These are phyloP conservation scores for Yamadazyma scolyti DNA, from an alignment of 805 yeast species.

Conservation along the genomic window DNA sequence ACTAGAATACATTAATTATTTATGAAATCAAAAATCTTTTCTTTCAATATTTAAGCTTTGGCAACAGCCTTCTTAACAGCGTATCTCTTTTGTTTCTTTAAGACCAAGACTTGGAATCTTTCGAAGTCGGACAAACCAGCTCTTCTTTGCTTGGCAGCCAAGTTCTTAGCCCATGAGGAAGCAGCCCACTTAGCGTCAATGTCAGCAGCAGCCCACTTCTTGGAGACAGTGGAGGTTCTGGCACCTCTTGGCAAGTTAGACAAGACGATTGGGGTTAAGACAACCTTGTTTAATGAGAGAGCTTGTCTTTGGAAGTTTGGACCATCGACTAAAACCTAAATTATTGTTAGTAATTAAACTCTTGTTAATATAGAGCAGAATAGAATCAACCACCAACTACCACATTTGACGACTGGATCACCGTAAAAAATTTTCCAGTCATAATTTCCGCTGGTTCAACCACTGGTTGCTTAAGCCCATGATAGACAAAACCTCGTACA, in stretches of 20 bases:
- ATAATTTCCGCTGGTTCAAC: too few species aligned
- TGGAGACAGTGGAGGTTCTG: slow-evolving; percentile 76
- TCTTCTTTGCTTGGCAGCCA: slow-evolving; percentile 93
- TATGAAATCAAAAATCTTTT: slow-evolving; percentile 11
- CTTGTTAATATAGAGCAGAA: slow-evolving; percentile 5
- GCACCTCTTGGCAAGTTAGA: slow-evolving; percentile 91
- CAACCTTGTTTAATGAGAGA: slow-evolving; percentile 78
- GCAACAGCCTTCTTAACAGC: slow-evolving; percentile 95
- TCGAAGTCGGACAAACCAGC: slow-evolving; percentile 92
- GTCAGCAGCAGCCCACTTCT: slow-evolving; percentile 92
- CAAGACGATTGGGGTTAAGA: slow-evolving; percentile 88
- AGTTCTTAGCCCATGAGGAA: slow-evolving; percentile 97
- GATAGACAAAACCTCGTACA: too few species aligned
- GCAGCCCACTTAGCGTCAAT: slow-evolving; percentile 88
- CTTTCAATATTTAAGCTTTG: slow-evolving; percentile 65
- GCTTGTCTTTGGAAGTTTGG: slow-evolving; percentile 96
- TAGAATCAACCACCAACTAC: too few species aligned
- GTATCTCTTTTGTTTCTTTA: slow-evolving; percentile 95
- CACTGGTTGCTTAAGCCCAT: too few species aligned
- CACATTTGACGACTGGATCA: too few species aligned
- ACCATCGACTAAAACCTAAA: slow-evolving; percentile 89
- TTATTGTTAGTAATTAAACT: slow-evolving; percentile 20
- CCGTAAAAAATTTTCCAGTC: too few species aligned
- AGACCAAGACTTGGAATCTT: slow-evolving; percentile 98
- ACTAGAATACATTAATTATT: slow-evolving; percentile 24